Percentiles rank a stretch among this genome's conserved stretches.
These are phyloP conservation scores for Phylloporus rhodoxanthus DNA, from an alignment of 768 basidiomycete genomes.

Conservation along the genomic window DNA sequence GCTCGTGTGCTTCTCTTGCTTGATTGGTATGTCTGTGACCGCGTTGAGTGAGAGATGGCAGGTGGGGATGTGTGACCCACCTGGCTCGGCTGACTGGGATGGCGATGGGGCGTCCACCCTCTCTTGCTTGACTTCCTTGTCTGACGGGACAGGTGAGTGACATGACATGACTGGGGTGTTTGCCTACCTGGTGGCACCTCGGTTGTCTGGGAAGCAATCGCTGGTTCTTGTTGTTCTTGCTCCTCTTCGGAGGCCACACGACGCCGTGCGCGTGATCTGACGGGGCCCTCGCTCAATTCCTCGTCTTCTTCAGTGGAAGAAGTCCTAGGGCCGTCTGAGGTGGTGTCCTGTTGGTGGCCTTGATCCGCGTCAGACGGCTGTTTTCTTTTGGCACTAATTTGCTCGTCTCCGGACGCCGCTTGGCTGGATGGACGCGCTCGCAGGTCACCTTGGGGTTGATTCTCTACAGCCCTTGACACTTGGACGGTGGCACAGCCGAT, in stretches of 20 bases:
- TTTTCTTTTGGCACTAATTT: neutral
- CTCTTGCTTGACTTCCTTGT: conserved; percentile 4
- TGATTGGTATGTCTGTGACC: conserved; percentile 15
- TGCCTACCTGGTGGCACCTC: conserved; percentile 1
- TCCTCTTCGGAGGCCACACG: conserved; percentile 12
- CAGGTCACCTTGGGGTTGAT: conserved; percentile 2
- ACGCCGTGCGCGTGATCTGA: conserved; percentile 2
- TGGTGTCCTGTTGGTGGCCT: neutral
- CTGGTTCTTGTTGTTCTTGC: neutral
- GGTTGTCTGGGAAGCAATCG: conserved; percentile 4
- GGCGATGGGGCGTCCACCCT: neutral
- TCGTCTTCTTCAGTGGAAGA: conserved; percentile 4
- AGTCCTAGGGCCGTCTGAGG: neutral
- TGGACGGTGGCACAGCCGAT: conserved; percentile 24
- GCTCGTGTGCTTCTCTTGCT: conserved; percentile 12
- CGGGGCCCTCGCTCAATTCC: neutral
- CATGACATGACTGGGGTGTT: neutral
- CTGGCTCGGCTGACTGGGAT: neutral
- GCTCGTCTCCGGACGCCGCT: neutral
- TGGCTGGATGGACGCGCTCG: neutral
- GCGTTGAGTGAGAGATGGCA: neutral
- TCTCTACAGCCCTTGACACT: neutral
- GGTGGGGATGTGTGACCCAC: conserved; percentile 2
- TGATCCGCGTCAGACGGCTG: neutral
- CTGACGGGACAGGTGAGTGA: neutral